A percentile compares a stretch with the other conserved stretches of the same genome.
Conservation (phyloP, 768 basidiomycete species). For the Lyophyllum shimeji region DNA sequence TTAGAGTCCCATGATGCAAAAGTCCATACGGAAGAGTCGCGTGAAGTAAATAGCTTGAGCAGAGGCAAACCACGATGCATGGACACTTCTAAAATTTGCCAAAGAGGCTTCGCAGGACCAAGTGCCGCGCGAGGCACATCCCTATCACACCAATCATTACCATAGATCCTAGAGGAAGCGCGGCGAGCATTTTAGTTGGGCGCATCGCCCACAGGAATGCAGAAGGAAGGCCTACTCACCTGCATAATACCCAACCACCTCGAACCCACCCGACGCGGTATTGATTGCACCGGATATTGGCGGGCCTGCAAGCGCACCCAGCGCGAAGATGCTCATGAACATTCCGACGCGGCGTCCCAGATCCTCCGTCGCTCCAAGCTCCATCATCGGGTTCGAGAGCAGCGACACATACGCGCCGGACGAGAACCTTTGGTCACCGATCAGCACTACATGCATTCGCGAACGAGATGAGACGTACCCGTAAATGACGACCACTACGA, state of each 20-base stretch:
- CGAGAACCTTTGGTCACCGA: conserved; percentile 40
- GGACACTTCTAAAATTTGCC: conserved; percentile 17
- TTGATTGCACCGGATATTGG: conserved; percentile 75
- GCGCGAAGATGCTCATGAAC: conserved; percentile 56
- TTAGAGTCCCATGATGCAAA: background rate
- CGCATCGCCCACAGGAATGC: too few species aligned
- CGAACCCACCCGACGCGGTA: conserved; percentile 49
- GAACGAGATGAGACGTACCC: conserved; percentile 39
- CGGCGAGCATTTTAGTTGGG: background rate
- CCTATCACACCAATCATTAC: conserved; percentile 15
- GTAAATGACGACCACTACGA: conserved; percentile 59
- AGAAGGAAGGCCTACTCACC: conserved; percentile 4
- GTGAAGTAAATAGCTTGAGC: background rate
- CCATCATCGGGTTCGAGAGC: conserved; percentile 54
- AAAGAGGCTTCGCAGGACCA: conserved; percentile 14
- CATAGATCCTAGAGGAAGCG: conserved; percentile 14
- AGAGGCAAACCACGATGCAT: background rate
- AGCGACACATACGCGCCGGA: conserved; percentile 65
- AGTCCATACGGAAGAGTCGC: background rate
- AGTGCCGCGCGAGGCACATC: conserved; percentile 17
- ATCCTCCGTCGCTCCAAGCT: conserved; percentile 59
- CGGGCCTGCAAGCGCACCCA: conserved; percentile 67
- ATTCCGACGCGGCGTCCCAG: conserved; percentile 67
- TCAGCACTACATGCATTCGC: background rate
- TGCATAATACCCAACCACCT: conserved; percentile 42